Evolutionary conservation across 2,329 filamentous ascomycete species (phyloP).

Genomic region (Raffaelea arxii): DNA sequence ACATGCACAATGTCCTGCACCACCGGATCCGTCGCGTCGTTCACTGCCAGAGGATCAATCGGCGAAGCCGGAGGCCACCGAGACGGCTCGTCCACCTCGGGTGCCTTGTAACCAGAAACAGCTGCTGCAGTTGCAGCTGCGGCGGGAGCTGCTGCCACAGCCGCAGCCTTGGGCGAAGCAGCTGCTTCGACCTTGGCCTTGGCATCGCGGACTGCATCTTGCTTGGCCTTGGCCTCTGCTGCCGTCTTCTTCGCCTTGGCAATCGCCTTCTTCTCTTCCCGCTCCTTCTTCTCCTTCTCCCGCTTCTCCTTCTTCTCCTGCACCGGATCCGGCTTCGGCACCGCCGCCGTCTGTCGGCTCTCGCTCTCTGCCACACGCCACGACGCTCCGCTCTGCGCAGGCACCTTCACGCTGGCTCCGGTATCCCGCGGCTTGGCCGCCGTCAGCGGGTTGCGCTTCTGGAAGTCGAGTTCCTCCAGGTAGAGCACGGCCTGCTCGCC

Average conservation of each 20-base stretch:
- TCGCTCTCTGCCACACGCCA: constrained; percentile 64
- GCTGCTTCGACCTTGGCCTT: too few relatives aligned
- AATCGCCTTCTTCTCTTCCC: constrained; percentile 11
- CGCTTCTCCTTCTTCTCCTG: constrained; percentile 14
- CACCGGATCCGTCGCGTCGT: constrained; percentile 71
- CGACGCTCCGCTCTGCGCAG: constrained; percentile 74
- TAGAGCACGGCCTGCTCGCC: constrained; percentile 92
- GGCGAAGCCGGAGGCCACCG: constrained; percentile 53
- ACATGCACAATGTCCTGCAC: constrained; percentile 92
- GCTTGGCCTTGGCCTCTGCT: neutral
- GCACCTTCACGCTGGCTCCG: constrained; percentile 69
- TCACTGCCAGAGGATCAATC: constrained; percentile 69
- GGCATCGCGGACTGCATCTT: neutral
- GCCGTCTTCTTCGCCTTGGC: constrained; percentile 17
- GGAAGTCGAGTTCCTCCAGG: constrained; percentile 90
- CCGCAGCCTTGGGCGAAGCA: neutral
- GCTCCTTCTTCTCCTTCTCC: constrained; percentile 15
- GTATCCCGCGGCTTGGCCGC: constrained; percentile 38
- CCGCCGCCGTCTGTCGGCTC: constrained; percentile 39
- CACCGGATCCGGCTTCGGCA: constrained; percentile 13
- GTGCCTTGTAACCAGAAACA: constrained; percentile 34
- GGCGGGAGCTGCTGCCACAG: neutral
- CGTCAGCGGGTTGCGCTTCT: constrained; percentile 62
- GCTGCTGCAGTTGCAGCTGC: constrained; percentile 14
- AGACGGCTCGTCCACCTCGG: constrained; percentile 58